Conservation (phyloP, 1,284 basidiomycete species). For the Volvariella surrecta region DNA sequence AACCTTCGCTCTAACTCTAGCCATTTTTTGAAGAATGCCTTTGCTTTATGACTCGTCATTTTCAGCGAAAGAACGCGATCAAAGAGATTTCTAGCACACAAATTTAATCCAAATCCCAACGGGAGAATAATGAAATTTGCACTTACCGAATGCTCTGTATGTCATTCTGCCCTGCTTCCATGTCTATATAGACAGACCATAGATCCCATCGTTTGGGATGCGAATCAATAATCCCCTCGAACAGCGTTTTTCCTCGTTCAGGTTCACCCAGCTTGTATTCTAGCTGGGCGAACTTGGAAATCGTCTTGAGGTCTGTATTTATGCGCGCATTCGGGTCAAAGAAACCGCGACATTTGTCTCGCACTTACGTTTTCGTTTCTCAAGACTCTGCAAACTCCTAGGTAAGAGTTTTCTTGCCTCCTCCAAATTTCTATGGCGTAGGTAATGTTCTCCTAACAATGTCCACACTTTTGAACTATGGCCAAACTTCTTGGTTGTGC, state of each 20-base stretch:
- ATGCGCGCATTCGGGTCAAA: constrained; percentile 5
- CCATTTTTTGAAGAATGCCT: constrained; percentile 99
- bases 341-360: not conserved
- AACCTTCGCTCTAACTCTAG: constrained; percentile 80
- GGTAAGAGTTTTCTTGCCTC: constrained; percentile 84
- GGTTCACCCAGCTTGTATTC: constrained; percentile 94
- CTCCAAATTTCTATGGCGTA: constrained; percentile 67
- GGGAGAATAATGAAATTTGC: constrained; percentile 7
- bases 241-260: constrained; percentile 92
- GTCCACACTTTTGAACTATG: constrained; percentile 91
- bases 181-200: constrained; percentile 97
- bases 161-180: constrained; percentile 77
- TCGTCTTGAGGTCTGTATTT: constrained; percentile 81
- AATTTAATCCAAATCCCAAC: no score
- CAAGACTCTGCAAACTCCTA: constrained; percentile 85
- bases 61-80: constrained; percentile 77
- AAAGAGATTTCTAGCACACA: constrained; percentile 68
- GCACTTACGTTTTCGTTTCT: constrained; percentile 88
- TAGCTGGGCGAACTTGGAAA: constrained; percentile 89
- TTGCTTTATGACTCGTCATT: constrained; percentile 92
- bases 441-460: constrained; percentile 73
- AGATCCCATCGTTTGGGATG: constrained; percentile 93
- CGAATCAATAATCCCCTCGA: constrained; percentile 92
- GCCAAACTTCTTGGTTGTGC: constrained; percentile 89
- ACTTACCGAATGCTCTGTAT: constrained; percentile 66